Percentiles rank a stretch among this genome's conserved stretches.
Conservation (phyloP, 352 stramenopile species). For the Phytophthora syringae region DNA sequence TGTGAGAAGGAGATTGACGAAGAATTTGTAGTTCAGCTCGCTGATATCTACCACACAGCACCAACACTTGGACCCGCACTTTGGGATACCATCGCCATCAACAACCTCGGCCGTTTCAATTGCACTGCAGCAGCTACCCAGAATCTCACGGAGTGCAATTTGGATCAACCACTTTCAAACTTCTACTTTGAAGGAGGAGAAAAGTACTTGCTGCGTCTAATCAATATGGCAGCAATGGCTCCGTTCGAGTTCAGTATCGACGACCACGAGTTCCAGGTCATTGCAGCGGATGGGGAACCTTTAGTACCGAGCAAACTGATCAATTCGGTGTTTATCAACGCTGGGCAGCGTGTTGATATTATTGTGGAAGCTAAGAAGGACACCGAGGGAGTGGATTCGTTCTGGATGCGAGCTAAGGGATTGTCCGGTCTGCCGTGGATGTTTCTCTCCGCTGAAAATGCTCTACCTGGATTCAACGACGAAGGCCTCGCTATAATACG, state of each 20-base stretch:
- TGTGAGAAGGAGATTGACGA: constrained; percentile 30
- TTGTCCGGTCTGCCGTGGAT: constrained; percentile 28
- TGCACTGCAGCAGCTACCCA: constrained; percentile 25
- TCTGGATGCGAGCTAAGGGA: constrained; percentile 41
- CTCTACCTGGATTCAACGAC: constrained; percentile 27
- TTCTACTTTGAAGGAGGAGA: constrained; percentile 29
- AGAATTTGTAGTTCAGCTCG: constrained; percentile 33
- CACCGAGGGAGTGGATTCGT: constrained; percentile 13
- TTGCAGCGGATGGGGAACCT: constrained; percentile 33
- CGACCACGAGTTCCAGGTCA: constrained; percentile 41
- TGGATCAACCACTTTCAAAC: constrained; percentile 20
- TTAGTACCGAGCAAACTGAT: constrained; percentile 26
- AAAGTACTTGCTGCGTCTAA: constrained; percentile 37
- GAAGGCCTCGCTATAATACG: constrained; percentile 32
- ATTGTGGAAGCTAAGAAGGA: constrained; percentile 32
- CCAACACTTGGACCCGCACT: constrained; percentile 14
- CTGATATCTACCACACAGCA: constrained; percentile 34
- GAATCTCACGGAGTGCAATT: constrained; percentile 16
- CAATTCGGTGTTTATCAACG: constrained; percentile 40
- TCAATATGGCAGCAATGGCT: constrained; percentile 38
- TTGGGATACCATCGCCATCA: constrained; percentile 40
- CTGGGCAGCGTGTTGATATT: constrained; percentile 41
- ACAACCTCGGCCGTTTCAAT: constrained; percentile 42
- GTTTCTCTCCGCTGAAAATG: constrained; percentile 8
- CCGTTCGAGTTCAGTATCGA: constrained; percentile 45